Evolutionary conservation across 148 eudicot genomes (phyloP).

Genomic region (Persicaria tinctoria): DNA sequence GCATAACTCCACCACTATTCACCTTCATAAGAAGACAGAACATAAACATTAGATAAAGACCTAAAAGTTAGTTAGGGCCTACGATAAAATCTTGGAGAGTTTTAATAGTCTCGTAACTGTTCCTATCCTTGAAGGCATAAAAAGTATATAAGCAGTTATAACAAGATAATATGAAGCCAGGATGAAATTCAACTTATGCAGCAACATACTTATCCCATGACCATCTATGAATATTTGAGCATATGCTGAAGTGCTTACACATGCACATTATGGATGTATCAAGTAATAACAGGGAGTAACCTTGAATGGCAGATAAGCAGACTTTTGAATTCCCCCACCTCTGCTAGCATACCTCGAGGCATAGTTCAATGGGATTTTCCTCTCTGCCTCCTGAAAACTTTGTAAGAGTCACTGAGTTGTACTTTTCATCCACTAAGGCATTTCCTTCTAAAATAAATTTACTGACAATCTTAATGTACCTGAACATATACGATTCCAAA

Average conservation of each 20-base stretch:
- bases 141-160: no score
- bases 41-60: background rate
- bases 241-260: background rate
- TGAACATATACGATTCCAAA: constrained; percentile 98
- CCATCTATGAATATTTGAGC: background rate
- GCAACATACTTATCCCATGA: background rate
- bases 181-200: no score
- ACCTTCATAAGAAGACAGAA: constrained; percentile 39
- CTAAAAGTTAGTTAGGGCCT: background rate
- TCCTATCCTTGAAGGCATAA: no score
- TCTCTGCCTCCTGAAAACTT: constrained; percentile 94
- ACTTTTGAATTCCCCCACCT: constrained; percentile 78
- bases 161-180: no score
- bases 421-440: constrained; percentile 11
- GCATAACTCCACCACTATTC: constrained; percentile 98
- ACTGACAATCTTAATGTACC: constrained; percentile 30
- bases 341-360: constrained; percentile 84
- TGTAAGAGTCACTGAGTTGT: constrained; percentile 17
- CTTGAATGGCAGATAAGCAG: constrained; percentile 98
- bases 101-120: no score
- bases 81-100: no score
- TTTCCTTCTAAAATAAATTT: background rate
- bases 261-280: background rate
- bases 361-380: constrained; percentile 97
- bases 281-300: constrained; percentile 21